Evolutionary conservation across 148 eudicot genomes (phyloP).

Genomic region (Polygonum aviculare): DNA sequence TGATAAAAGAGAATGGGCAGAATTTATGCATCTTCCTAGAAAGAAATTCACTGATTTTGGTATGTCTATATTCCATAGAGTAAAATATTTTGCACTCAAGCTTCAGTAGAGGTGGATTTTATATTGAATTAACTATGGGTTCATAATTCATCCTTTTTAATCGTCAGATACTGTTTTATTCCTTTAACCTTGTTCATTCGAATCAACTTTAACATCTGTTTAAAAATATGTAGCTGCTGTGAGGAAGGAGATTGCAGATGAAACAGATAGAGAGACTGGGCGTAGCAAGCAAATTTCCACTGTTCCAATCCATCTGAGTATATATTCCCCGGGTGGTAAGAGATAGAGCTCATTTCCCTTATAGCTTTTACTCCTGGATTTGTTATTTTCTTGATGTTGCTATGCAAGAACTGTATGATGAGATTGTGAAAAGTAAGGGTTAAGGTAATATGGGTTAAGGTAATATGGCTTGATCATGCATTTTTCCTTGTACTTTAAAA

Average conservation of each 20-base stretch:
- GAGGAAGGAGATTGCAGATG: slow-evolving; percentile 91
- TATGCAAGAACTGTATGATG: neutral
- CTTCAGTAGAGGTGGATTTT: neutral
- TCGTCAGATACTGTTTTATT: neutral
- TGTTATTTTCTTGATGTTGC: neutral
- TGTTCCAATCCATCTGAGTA: slow-evolving; percentile 95
- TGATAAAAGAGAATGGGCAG: slow-evolving; percentile 91
- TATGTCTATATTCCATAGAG: slow-evolving; percentile 19
- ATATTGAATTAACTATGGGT: neutral
- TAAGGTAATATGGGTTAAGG: neutral
- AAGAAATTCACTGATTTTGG: slow-evolving; percentile 86
- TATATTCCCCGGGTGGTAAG: slow-evolving; percentile 84
- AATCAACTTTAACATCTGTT: neutral
- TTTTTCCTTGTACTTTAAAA: neutral
- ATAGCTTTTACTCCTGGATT: neutral
- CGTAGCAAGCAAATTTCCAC: slow-evolving; percentile 71
- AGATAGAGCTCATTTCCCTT: neutral
- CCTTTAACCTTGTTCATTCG: neutral
- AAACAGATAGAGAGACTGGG: slow-evolving; percentile 98
- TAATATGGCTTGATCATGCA: neutral
- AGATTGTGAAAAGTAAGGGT: neutral
- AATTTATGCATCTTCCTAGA: slow-evolving; percentile 85
- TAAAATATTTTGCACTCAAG: neutral
- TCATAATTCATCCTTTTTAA: neutral
- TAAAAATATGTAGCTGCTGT: slow-evolving; percentile 64